phyloP scores from a whole-genome alignment of 2,329 filamentous ascomycete genomes.

The Colletotrichum coccodes region DNA sequence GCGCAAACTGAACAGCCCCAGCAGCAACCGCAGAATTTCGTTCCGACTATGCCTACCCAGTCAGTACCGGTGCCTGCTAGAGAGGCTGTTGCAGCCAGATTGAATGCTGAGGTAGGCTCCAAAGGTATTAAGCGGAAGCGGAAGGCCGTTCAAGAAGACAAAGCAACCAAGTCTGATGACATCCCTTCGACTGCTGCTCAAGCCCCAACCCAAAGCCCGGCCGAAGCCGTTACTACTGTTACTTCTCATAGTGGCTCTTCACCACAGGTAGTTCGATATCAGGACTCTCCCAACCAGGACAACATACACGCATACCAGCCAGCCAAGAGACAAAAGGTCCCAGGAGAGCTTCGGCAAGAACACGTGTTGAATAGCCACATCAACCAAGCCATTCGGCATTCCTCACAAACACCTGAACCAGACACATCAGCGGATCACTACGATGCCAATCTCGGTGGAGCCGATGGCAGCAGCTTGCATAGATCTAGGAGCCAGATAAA shows the following conservation, averaged over 20 bases:
- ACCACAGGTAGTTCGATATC: not conserved
- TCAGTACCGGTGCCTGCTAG: not conserved
- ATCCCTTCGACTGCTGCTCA: not conserved
- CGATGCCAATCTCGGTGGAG: not conserved
- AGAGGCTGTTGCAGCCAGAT: not conserved
- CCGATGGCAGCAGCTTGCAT: not conserved
- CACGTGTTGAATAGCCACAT: not conserved
- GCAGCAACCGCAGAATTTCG: not conserved
- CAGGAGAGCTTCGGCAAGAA: not conserved
- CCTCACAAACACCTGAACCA: not conserved
- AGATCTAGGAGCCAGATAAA: not conserved
- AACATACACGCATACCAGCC: not conserved
- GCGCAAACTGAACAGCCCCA: not conserved
- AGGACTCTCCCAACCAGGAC: not conserved
- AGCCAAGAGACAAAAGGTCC: slow-evolving; percentile 5
- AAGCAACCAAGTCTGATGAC: not conserved
- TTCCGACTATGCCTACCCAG: not conserved
- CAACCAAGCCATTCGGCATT: not conserved
- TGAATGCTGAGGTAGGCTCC: not conserved
- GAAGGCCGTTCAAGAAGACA: not conserved
- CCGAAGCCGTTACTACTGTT: not conserved
- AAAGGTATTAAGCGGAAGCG: slow-evolving; percentile 10
- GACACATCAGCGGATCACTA: not conserved
- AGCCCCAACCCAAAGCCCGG: not conserved
- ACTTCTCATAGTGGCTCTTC: not conserved